Percentiles rank a stretch among this genome's conserved stretches.
Conservation (phyloP, 352 stramenopile genomes). For the Blastocystis sp. region DNA sequence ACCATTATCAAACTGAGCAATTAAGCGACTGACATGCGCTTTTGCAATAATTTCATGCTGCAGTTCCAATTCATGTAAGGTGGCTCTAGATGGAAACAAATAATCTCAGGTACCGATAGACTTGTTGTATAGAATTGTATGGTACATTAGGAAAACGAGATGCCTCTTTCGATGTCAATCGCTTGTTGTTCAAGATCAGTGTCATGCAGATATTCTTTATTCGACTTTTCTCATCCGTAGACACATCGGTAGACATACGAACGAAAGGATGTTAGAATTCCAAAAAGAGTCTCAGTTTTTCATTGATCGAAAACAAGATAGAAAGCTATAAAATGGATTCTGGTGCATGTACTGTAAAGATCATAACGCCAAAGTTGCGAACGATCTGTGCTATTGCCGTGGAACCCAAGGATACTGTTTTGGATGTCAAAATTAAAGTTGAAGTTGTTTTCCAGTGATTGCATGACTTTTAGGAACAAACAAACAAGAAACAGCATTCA, state of each 20-base stretch:
- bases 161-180: background rate
- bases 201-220: background rate
- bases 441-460: background rate
- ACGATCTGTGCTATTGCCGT: background rate
- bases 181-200: background rate
- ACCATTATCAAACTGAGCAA: background rate
- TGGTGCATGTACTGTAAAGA: conserved; percentile 14
- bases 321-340: background rate
- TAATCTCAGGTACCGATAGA: conserved; percentile 23
- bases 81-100: background rate
- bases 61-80: conserved; percentile 17
- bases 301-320: background rate
- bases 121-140: conserved; percentile 43
- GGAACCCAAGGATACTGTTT: background rate
- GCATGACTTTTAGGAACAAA: conserved; percentile 22
- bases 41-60: background rate
- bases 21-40: background rate
- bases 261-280: background rate
- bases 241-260: conserved; percentile 14
- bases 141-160: conserved; percentile 25
- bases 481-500: background rate
- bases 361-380: background rate
- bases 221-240: background rate
- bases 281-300: background rate
- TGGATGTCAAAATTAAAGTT: conserved; percentile 33